phyloP scores from a whole-genome alignment of 768 basidiomycete genomes.

The Daedaleopsis nitida region DNA sequence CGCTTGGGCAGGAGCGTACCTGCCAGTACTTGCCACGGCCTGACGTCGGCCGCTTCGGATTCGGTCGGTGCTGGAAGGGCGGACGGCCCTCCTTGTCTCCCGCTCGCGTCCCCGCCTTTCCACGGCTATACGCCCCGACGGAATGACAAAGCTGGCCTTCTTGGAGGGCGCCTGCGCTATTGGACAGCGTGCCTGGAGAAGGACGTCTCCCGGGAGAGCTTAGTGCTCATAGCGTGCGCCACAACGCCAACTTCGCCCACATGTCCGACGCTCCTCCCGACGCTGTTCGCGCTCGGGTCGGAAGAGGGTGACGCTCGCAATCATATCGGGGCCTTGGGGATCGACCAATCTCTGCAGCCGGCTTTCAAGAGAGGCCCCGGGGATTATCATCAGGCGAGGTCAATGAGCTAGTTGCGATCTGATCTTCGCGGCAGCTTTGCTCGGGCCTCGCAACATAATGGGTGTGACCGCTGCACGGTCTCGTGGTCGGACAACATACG shows the following conservation, averaged over 20 bases:
- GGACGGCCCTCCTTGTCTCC: background rate
- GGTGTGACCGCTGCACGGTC: background rate
- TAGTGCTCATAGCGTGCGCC: background rate
- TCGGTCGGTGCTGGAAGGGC: background rate
- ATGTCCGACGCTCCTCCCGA: background rate
- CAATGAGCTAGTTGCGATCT: background rate
- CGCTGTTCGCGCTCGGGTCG: background rate
- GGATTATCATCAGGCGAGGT: background rate
- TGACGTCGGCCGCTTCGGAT: background rate
- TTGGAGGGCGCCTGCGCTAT: slow-evolving; percentile 3
- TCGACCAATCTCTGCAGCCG: background rate
- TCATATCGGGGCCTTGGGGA: background rate
- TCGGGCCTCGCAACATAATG: background rate
- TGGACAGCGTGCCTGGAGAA: slow-evolving; percentile 10
- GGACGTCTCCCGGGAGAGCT: background rate
- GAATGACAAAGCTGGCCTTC: background rate
- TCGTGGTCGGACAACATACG: background rate
- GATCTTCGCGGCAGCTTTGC: background rate
- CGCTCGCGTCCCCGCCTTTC: slow-evolving; percentile 2
- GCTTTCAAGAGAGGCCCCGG: background rate
- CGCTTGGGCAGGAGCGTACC: background rate
- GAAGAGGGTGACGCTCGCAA: background rate
- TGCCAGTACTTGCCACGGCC: no score
- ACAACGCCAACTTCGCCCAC: background rate
- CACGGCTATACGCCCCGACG: slow-evolving; percentile 8